Conservation (phyloP, 768 basidiomycete species). For the Hericium alpestre region DNA sequence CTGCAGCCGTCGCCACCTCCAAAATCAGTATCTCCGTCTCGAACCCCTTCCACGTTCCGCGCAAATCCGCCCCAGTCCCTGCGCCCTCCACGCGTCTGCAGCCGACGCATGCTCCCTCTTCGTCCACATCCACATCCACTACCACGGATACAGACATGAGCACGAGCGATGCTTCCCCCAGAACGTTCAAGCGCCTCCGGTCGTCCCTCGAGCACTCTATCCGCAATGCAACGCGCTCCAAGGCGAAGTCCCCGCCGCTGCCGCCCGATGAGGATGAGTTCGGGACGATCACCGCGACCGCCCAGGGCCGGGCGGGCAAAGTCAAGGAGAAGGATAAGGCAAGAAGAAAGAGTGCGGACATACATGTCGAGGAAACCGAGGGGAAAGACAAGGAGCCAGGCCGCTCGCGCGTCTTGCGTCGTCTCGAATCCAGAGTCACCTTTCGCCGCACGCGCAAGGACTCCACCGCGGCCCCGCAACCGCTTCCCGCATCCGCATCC, state of each 20-base stretch:
- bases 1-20: slow-evolving; percentile 30
- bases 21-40: slow-evolving; percentile 28
- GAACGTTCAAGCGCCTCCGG: slow-evolving; percentile 48
- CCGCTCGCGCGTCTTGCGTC: slow-evolving; percentile 33
- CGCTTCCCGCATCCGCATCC: slow-evolving; percentile 22
- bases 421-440: slow-evolving; percentile 24
- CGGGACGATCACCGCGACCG: slow-evolving; percentile 27
- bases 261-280: slow-evolving; percentile 28
- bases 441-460: slow-evolving; percentile 26
- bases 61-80: slow-evolving; percentile 23
- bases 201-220: slow-evolving; percentile 60
- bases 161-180: slow-evolving; percentile 27
- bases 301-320: background rate
- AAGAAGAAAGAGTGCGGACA: background rate
- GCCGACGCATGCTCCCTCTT: slow-evolving; percentile 17
- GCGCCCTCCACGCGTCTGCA: slow-evolving; percentile 22
- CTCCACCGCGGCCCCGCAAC: slow-evolving; percentile 29
- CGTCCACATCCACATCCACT: background rate
- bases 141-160: slow-evolving; percentile 14
- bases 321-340: background rate
- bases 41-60: slow-evolving; percentile 30
- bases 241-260: slow-evolving; percentile 26
- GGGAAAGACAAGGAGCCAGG: slow-evolving; percentile 13
- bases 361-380: background rate
- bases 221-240: slow-evolving; percentile 52